Conservation (phyloP, 352 stramenopile genomes). For the Phytophthora citricola region DNA sequence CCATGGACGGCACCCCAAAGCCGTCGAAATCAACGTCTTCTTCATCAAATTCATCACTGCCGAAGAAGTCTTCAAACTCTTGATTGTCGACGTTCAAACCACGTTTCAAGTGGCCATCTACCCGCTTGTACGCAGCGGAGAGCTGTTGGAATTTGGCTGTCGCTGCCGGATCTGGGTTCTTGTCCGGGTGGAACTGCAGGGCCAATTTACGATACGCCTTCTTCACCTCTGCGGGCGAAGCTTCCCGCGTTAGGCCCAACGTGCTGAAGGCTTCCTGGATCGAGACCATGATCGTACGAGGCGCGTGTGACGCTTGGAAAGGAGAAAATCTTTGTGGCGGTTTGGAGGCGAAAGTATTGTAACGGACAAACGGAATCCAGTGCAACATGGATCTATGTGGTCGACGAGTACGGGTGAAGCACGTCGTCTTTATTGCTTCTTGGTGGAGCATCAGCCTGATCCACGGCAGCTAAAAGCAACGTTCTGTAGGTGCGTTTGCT, state of each 20-base stretch:
- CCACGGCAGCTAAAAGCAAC: no score
- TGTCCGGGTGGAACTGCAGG: slow-evolving; percentile 76
- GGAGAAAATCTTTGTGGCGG: slow-evolving; percentile 13
- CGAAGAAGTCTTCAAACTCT: slow-evolving; percentile 20
- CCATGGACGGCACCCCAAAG: slow-evolving; percentile 48
- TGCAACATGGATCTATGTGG: neutral
- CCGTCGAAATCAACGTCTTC: slow-evolving; percentile 42
- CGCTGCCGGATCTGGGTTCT: slow-evolving; percentile 63
- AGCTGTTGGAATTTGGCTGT: slow-evolving; percentile 77
- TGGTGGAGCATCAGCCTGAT: no score
- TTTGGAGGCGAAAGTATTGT: neutral
- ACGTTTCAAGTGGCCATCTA: slow-evolving; percentile 60
- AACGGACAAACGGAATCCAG: neutral
- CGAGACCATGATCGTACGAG: slow-evolving; percentile 35
- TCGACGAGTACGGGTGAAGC: no score
- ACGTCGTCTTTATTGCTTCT: no score
- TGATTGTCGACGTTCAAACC: slow-evolving; percentile 14
- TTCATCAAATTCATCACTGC: slow-evolving; percentile 8
- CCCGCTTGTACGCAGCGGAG: slow-evolving; percentile 70
- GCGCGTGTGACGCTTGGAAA: slow-evolving; percentile 2
- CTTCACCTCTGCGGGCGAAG: slow-evolving; percentile 56
- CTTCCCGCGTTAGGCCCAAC: slow-evolving; percentile 51
- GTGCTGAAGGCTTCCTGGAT: slow-evolving; percentile 52
- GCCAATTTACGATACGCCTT: slow-evolving; percentile 68
- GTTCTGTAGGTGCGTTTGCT: no score